A percentile compares a stretch with the other conserved stretches of the same genome.
These are phyloP conservation scores for Lentinula aciculospora DNA, from an alignment of 768 basidiomycete genomes.

Conservation along the genomic window DNA sequence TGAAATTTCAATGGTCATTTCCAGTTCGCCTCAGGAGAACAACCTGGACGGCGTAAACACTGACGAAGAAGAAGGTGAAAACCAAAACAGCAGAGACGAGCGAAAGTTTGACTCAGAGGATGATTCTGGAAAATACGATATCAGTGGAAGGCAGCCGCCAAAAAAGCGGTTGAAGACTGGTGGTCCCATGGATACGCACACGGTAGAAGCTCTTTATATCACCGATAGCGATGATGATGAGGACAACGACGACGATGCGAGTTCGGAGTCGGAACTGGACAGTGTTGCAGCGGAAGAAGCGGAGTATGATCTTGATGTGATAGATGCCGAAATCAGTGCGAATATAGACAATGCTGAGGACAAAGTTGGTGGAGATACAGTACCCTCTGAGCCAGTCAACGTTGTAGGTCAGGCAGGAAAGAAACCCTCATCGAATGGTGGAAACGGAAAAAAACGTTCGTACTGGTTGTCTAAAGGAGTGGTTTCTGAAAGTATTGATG, in stretches of 20 bases:
- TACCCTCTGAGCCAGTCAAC: neutral
- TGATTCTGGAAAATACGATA: neutral
- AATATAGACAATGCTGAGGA: neutral
- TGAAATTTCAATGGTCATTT: neutral
- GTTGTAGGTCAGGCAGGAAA: neutral
- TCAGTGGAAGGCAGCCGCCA: constrained; percentile 1
- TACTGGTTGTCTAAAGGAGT: constrained; percentile 36
- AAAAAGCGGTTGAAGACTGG: constrained; percentile 21
- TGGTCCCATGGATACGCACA: constrained; percentile 15
- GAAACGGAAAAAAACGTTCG: constrained; percentile 20
- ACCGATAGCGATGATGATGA: constrained; percentile 29
- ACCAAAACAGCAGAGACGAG: neutral
- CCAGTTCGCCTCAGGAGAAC: neutral
- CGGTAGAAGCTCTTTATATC: constrained; percentile 20
- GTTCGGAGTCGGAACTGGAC: constrained; percentile 15
- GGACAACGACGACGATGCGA: constrained; percentile 21
- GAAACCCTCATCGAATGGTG: constrained; percentile 11
- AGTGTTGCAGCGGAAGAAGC: constrained; percentile 13
- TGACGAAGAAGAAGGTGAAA: neutral
- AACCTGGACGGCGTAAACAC: too few relatives aligned
- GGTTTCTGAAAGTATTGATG: neutral
- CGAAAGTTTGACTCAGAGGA: neutral
- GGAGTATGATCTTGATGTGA: constrained; percentile 9
- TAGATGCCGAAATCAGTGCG: neutral
- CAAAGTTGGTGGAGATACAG: neutral